Conservation (phyloP, 352 stramenopile genomes). For the Saprolegnia diclina region DNA sequence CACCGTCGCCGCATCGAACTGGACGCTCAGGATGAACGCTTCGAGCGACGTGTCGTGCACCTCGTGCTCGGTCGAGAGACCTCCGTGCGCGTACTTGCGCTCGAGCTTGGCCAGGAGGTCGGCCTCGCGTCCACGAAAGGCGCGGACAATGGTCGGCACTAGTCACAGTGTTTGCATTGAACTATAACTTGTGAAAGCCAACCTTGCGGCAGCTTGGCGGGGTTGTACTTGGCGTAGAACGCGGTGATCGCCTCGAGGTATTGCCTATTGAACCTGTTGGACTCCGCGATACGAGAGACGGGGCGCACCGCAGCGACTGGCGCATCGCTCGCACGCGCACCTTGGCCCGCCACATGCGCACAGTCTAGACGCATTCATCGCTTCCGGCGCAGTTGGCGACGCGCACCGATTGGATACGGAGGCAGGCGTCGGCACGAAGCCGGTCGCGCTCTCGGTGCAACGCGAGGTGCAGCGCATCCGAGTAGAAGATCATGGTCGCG, state of each 20-base stretch:
- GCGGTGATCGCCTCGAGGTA: constrained; percentile 15
- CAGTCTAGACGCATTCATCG: neutral
- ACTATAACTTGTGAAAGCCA: neutral
- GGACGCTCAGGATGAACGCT: constrained; percentile 25
- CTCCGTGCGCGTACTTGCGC: constrained; percentile 9
- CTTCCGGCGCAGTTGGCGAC: neutral
- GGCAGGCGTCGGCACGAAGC: neutral
- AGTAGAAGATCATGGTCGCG: neutral
- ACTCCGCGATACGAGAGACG: neutral
- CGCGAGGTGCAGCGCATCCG: neutral
- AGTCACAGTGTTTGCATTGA: neutral
- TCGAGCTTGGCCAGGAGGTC: constrained; percentile 14
- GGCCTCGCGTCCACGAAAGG: constrained; percentile 17
- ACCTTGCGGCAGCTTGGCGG: constrained; percentile 18
- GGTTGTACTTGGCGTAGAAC: constrained; percentile 25
- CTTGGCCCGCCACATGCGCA: constrained; percentile 21
- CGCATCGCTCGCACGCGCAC: neutral
- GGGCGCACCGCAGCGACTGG: constrained; percentile 1
- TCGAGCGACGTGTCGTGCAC: constrained; percentile 14
- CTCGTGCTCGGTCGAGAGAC: neutral
- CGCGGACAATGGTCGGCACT: constrained; percentile 21
- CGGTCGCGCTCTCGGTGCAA: neutral
- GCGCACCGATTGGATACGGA: constrained; percentile 12
- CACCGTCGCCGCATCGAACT: constrained; percentile 20
- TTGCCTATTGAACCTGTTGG: neutral